A percentile compares a stretch with the other conserved stretches of the same genome.
Evolutionary conservation across 129 eudicot genomes (phyloP).

Genomic region (Tagetes erecta): DNA sequence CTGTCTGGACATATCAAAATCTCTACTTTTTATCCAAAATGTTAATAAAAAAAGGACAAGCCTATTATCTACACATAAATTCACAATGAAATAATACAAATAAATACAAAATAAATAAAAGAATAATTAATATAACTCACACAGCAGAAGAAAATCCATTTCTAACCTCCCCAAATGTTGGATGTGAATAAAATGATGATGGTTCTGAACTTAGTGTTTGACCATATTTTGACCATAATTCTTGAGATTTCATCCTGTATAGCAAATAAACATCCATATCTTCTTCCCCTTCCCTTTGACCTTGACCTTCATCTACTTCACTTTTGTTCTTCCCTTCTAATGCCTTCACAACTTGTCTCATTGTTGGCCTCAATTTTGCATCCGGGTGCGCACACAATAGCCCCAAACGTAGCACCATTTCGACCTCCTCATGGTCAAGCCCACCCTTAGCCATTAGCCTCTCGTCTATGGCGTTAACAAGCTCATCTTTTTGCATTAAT

Average conservation of each 20-base stretch:
- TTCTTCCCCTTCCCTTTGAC: constrained; percentile 37
- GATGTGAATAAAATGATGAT: constrained; percentile 43
- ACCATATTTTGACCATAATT: constrained; percentile 43
- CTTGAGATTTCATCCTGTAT: constrained; percentile 41
- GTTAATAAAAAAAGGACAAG: not conserved
- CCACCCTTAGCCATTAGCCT: constrained; percentile 38
- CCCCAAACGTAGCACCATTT: constrained; percentile 60
- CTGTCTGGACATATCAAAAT: not conserved
- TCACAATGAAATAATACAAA: not conserved
- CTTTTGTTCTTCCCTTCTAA: constrained; percentile 52
- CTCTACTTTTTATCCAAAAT: not conserved
- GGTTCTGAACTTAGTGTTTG: constrained; percentile 28
- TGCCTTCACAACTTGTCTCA: constrained; percentile 65
- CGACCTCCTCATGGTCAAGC: constrained; percentile 48
- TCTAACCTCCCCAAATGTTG: constrained; percentile 55
- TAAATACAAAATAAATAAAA: not conserved
- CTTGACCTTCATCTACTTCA: constrained; percentile 51
- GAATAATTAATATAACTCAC: constrained; percentile 40
- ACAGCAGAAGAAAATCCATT: constrained; percentile 48
- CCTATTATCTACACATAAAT: constrained; percentile 30
- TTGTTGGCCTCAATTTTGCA: constrained; percentile 48
- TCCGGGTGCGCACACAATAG: constrained; percentile 62
- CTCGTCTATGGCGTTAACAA: constrained; percentile 47
- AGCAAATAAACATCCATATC: constrained; percentile 55
- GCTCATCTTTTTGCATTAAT: constrained; percentile 40